These are phyloP conservation scores for Trichocladium uniseriatum DNA, from an alignment of 495 filamentous ascomycete genomes.

Conservation along the genomic window DNA sequence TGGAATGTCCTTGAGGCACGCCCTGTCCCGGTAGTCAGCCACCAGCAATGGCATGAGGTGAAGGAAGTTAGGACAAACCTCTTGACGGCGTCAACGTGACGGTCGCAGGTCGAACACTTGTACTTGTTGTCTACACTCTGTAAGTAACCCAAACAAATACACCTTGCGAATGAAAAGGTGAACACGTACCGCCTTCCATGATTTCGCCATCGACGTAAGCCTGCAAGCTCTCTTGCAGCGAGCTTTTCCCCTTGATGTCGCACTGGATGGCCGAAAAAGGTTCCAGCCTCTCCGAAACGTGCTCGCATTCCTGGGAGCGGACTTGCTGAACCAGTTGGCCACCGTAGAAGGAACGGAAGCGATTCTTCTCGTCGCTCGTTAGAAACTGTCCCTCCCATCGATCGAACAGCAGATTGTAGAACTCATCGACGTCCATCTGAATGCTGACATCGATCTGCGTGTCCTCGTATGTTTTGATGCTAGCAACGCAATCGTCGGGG, in stretches of 20 bases:
- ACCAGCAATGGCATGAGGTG: background rate
- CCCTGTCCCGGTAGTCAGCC: constrained; percentile 35
- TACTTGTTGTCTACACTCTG: constrained; percentile 76
- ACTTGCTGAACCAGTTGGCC: constrained; percentile 92
- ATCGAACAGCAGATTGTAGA: constrained; percentile 89
- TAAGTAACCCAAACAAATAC: constrained; percentile 10
- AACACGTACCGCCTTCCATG: constrained; percentile 73
- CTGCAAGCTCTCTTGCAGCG: constrained; percentile 75
- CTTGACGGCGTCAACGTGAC: constrained; percentile 91
- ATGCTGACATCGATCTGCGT: constrained; percentile 73
- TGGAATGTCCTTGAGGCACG: constrained; percentile 87
- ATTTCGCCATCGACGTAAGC: constrained; percentile 94
- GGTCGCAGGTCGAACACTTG: constrained; percentile 83
- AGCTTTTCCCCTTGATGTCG: constrained; percentile 88
- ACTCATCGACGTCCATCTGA: constrained; percentile 98
- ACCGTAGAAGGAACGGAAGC: constrained; percentile 77
- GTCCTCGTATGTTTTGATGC: constrained; percentile 76
- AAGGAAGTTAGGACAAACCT: constrained; percentile 36
- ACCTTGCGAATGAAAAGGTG: background rate
- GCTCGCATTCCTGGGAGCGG: constrained; percentile 84
- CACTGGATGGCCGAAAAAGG: constrained; percentile 94
- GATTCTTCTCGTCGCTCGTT: constrained; percentile 55
- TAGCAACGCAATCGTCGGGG: constrained; percentile 59
- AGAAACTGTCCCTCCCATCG: constrained; percentile 79
- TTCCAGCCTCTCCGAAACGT: constrained; percentile 85